A percentile compares a stretch with the other conserved stretches of the same genome.
These are phyloP conservation scores for Cinnamomum chago DNA, from an alignment of 164 flowering plant species.

Conservation along the genomic window DNA sequence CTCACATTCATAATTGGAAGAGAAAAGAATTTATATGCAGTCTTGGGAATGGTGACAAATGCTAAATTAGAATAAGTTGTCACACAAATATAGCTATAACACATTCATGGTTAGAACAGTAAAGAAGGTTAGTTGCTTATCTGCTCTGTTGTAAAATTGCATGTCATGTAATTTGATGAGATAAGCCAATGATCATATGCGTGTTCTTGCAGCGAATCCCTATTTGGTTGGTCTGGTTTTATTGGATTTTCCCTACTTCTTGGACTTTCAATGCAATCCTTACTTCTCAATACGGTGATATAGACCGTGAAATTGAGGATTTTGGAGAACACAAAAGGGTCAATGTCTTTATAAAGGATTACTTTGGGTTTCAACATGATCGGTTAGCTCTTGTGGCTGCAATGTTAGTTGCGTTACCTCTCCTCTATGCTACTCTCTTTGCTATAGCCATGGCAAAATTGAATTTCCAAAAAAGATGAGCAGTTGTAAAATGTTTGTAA, in stretches of 20 bases:
- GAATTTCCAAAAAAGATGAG: constrained; percentile 12
- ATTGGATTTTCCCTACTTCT: constrained; percentile 4
- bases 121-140: too few species aligned
- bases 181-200: too few species aligned
- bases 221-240: constrained; percentile 9
- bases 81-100: too few species aligned
- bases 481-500: not conserved
- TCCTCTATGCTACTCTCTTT: constrained; percentile 12
- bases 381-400: not conserved
- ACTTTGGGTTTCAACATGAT: constrained; percentile 9
- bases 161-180: too few species aligned
- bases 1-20: too few species aligned
- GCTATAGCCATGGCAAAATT: constrained; percentile 3
- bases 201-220: constrained; percentile 7
- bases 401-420: constrained; percentile 2
- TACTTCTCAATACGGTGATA: constrained; percentile 7
- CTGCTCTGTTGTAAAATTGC: too few species aligned
- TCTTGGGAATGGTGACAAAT: too few species aligned
- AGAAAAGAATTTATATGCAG: too few species aligned
- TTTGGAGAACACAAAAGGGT: constrained; percentile 4
- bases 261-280: constrained; percentile 4
- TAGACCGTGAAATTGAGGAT: not conserved
- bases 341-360: constrained; percentile 1
- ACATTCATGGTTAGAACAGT: too few species aligned
- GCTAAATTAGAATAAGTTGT: too few species aligned